Base-by-base conservation (phyloP, 2,329 filamentous ascomycete species). In the Phyllosticta citriasiana region DNA sequence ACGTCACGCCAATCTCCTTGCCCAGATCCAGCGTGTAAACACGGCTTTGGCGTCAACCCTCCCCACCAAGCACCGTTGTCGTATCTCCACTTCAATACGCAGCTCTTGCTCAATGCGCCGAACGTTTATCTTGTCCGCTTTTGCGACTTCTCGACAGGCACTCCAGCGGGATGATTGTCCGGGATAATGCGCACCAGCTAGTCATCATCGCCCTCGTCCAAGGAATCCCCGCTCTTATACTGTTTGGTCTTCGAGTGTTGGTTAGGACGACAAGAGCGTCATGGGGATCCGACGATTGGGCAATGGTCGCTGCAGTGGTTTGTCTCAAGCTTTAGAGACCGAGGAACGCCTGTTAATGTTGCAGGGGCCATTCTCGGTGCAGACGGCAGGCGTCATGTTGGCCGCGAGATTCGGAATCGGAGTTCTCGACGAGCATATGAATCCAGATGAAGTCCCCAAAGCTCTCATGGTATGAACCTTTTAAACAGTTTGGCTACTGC, bases 241-340 rank as follows among this genome's bases (percentile, higher is more conserved):
- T 64, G 2, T 67, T 67, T 51, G 64, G 53, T 6, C 57, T 69
- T 24, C 65, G 66, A 9, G 55, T 63, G 4, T 67, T 67, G 50
- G 65, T 64, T 26, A 59, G 66, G 12, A 53, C 66, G 8, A 63
- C 62, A 25, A 64, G 60, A 33, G 47, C 63, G 10, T 63, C 64
- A n/a, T 72, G 69, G 65, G 70, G 69, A 8, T 57, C 65, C 12
- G 70, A 73, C 50, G 71, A 72, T 26, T 71, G 67, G 67, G 59
- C 66, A 1, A 72, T 72, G 67, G 14, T 55, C 3, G 51, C 26
- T 2, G 24, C 56, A 3, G 55, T 55, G 58, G 58, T 60, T n/a
- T 2, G 25, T 52, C 40, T 25, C 30, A 56, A n/a, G 33, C 58
- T 56, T 59, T 22, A 35, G 61, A 63, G 16, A 62, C 53, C 50